Evolutionary conservation across 2,329 filamentous ascomycete species (phyloP).

Genomic region (Beauveria pseudobassiana): DNA sequence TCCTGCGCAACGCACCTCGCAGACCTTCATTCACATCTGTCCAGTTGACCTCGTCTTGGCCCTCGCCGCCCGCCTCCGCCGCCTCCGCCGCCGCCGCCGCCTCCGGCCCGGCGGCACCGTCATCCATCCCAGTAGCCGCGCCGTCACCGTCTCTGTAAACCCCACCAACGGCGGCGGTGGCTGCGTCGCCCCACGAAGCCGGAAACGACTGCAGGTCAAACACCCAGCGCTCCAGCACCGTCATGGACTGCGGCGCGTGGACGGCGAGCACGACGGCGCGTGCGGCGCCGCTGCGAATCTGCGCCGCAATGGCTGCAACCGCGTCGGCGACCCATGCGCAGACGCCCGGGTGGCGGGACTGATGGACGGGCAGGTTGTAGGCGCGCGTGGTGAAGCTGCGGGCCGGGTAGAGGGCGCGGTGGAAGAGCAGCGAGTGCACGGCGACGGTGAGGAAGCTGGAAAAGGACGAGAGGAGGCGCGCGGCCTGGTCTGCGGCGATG

Average conservation of each 20-base stretch:
- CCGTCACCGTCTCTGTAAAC: neutral
- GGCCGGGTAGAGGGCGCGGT: constrained; percentile 70
- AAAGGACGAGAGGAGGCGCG: constrained; percentile 60
- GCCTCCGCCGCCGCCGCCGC: neutral
- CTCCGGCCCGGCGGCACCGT: neutral
- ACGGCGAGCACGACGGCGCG: constrained; percentile 42
- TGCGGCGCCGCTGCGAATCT: constrained; percentile 54
- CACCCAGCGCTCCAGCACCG: constrained; percentile 53
- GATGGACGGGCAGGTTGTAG: constrained; percentile 77
- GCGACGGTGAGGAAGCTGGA: constrained; percentile 73
- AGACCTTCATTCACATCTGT: constrained; percentile 65
- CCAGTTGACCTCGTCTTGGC: constrained; percentile 36
- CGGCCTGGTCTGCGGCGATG: constrained; percentile 36
- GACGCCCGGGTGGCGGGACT: constrained; percentile 78
- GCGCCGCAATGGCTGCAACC: constrained; percentile 60
- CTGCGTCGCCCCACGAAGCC: constrained; percentile 26
- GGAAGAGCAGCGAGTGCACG: constrained; percentile 79
- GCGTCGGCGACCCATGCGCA: constrained; percentile 82
- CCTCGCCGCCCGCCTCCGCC: neutral
- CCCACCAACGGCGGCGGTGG: neutral
- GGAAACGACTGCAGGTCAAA: constrained; percentile 51
- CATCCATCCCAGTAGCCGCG: neutral
- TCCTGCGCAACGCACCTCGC: constrained; percentile 55
- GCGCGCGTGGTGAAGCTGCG: constrained; percentile 71
- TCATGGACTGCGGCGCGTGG: constrained; percentile 30